Evolutionary conservation across 2,329 filamentous ascomycete species (phyloP).

Genomic region (Lasiodiplodia sp.): DNA sequence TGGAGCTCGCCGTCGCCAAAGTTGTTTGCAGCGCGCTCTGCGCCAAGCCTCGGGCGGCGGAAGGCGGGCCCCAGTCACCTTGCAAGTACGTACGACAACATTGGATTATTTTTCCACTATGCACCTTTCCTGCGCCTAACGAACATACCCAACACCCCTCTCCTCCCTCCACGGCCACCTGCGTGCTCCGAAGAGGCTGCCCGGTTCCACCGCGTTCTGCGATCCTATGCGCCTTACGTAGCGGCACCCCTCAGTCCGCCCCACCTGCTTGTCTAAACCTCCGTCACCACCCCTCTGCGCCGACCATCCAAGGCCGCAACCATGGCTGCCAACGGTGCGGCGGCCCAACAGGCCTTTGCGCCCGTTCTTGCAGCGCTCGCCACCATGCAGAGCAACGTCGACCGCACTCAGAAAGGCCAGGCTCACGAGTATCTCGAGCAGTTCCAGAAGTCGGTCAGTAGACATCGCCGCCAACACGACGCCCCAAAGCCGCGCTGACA

Average conservation of each 20-base stretch:
- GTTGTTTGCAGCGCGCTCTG: constrained; percentile 16
- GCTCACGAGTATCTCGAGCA: constrained; percentile 90
- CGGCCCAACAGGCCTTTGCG: constrained; percentile 74
- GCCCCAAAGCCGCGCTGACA: constrained; percentile 35
- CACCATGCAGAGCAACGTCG: constrained; percentile 86
- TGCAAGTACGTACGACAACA: constrained; percentile 25
- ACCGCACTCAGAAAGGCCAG: constrained; percentile 83
- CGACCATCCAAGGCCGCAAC: constrained; percentile 33
- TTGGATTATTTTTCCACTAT: constrained; percentile 28
- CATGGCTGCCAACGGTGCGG: constrained; percentile 74
- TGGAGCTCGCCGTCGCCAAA: constrained; percentile 24
- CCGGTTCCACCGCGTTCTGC: constrained; percentile 18
- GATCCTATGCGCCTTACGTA: constrained; percentile 30
- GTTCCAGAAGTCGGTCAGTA: constrained; percentile 94
- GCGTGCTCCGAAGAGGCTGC: constrained; percentile 2
- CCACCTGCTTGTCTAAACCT: constrained; percentile 28
- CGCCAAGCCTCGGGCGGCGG: constrained; percentile 26
- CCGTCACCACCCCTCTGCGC: constrained; percentile 27
- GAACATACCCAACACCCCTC: constrained; percentile 14
- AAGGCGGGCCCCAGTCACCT: constrained; percentile 25
- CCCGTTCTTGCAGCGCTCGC: constrained; percentile 87
- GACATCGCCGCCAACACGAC: constrained; percentile 1
- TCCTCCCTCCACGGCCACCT: neutral
- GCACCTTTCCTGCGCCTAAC: constrained; percentile 25
- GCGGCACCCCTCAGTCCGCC: constrained; percentile 30